A percentile compares a stretch with the other conserved stretches of the same genome.
Conservation (phyloP, 2,329 filamentous ascomycete genomes). For the Ophiostoma triangulosporum region DNA sequence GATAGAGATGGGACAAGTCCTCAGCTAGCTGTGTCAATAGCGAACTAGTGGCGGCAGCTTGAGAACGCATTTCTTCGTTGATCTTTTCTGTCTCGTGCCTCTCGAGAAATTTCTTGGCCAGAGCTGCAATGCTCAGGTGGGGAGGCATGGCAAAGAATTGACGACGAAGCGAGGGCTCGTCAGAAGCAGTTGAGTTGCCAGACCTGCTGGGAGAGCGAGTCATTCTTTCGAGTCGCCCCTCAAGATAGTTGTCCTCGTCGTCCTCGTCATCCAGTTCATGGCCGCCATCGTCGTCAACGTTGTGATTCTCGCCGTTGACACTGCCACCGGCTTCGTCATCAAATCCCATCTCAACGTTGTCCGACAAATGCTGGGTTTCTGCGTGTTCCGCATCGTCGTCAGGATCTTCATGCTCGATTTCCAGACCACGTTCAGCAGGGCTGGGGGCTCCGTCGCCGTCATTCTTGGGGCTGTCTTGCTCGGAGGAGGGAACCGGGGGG, state of each 20-base stretch:
- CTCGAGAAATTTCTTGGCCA: conserved; percentile 74
- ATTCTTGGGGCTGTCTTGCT: background rate
- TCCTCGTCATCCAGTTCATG: conserved; percentile 41
- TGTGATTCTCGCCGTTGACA: conserved; percentile 20
- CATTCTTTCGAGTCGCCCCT: conserved; percentile 19
- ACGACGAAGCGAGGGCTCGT: conserved; percentile 39
- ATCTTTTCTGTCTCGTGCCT: conserved; percentile 65
- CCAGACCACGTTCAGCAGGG: background rate
- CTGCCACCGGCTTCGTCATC: conserved; percentile 14
- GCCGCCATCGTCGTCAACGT: conserved; percentile 29
- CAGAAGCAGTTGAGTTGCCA: conserved; percentile 50
- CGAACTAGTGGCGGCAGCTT: conserved; percentile 62
- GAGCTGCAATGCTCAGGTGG: conserved; percentile 58
- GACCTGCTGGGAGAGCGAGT: conserved; percentile 56
- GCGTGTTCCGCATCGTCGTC: conserved; percentile 15
- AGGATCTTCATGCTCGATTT: background rate
- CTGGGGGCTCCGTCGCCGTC: background rate
- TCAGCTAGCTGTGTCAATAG: conserved; percentile 58
- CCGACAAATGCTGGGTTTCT: conserved; percentile 4
- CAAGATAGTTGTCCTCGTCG: conserved; percentile 20
- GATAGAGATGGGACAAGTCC: conserved; percentile 60
- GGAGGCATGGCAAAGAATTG: conserved; percentile 39
- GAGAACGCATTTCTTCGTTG: conserved; percentile 60
- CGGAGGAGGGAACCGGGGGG: background rate
- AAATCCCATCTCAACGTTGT: background rate